phyloP scores from a whole-genome alignment of 805 yeast genomes.

The Candida lessepsii region DNA sequence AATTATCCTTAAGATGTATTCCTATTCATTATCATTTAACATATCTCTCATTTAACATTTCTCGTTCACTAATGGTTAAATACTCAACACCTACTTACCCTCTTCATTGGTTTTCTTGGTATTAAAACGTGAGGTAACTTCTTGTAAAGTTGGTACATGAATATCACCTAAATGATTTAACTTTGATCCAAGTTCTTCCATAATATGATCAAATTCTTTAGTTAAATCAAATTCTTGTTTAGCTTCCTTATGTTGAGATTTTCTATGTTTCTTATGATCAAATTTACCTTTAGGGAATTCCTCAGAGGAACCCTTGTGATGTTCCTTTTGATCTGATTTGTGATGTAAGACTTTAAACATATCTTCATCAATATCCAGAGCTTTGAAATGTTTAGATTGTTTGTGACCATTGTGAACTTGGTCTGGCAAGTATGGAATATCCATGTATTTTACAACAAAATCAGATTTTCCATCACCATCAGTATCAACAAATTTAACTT shows the following conservation, averaged over 20 bases:
- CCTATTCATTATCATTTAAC: too few relatives aligned
- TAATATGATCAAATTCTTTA: constrained; percentile 1
- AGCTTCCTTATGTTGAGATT: background rate
- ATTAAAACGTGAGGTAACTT: constrained; percentile 5
- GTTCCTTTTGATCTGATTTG: background rate
- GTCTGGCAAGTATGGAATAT: too few relatives aligned
- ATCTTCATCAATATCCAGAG: too few relatives aligned
- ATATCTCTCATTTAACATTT: background rate
- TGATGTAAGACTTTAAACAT: too few relatives aligned
- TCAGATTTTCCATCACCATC: constrained; percentile 7
- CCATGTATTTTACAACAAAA: constrained; percentile 4
- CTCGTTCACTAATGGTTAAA: too few relatives aligned
- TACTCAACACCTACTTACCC: too few relatives aligned
- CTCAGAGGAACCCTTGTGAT: too few relatives aligned
- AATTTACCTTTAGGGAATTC: background rate
- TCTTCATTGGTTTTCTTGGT: constrained; percentile 1
- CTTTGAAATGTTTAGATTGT: too few relatives aligned
- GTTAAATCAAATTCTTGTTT: background rate
- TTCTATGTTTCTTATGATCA: constrained; percentile 1
- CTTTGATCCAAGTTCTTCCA: constrained; percentile 1
- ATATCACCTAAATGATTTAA: background rate
- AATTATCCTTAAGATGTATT: too few relatives aligned
- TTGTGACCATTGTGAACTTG: too few relatives aligned
- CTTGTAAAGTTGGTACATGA: constrained; percentile 7
- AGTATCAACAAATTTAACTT: constrained; percentile 5